Evolutionary conservation across 2,329 filamentous ascomycete genomes (phyloP), one percentile per base, ranked within the genome.

Genomic region (Trichoderma polysporum): DNA sequence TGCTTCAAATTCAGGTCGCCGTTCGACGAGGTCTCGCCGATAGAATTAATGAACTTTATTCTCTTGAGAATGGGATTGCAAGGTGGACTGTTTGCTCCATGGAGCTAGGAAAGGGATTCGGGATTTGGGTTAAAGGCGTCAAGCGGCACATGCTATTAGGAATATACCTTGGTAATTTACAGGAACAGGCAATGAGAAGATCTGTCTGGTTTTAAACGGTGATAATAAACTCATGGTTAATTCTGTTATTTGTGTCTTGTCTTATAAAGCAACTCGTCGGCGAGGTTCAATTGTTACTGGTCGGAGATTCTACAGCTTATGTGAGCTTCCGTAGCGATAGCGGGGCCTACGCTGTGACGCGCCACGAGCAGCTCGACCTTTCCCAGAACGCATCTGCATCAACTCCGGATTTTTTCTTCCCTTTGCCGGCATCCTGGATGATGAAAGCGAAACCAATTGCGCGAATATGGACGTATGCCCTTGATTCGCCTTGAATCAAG

Each of bases 1-100:
- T 50, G 22, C 50, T 8, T 33, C 49, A 29, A 61, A 50, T 4
- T 29, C 67, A 15, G n/a, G 60, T 22, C 58, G 54, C 19, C 53
- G 60, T 31, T 61, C 65, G n/a, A 61, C 52, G 17, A 68, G 66
- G 35, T 53, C 64, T 39, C 63, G 41, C 8, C 66, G 65, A 13
- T 68, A 56, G 52, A 39, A 3, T 39, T 27, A 41, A 59, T 19
- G 37, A 13, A 22, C 12, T 22, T 17, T 52, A 35, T 64, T 19
- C 25, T 39, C n/a, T 57, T 33, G 9, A 50, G 22, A n/a, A 58
- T 22, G 56, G 56, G 45, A 58, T 57, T 60, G 10, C 5, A 19
- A 3, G 56, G 17, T 15, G 37, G 33, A 17, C 1, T 49, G n/a
- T 49, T 50, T 17, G 22, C 25, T 31, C 41, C 12, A 58, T 8